Evolutionary conservation across 306 rosid genomes (phyloP).

Genomic region (Aeschynomene evenia): DNA sequence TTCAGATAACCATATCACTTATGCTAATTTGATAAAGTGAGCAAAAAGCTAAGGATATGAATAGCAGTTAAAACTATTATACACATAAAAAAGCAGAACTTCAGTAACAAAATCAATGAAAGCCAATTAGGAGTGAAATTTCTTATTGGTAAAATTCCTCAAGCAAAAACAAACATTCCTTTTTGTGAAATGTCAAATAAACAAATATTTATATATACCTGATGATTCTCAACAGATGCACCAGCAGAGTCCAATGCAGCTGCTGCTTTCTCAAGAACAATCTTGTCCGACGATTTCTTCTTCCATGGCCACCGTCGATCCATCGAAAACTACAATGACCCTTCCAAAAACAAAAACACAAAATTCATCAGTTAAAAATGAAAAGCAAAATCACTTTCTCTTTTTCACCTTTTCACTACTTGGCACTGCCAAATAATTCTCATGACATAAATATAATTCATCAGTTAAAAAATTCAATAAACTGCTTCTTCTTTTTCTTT

Average conservation of each 20-base stretch:
- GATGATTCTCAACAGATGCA: conserved; percentile 46
- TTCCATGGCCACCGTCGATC: conserved; percentile 99
- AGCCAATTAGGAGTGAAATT: neutral
- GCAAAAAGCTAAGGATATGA: neutral
- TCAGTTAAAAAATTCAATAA: no score
- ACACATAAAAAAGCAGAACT: conserved; percentile 9
- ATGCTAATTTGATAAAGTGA: neutral
- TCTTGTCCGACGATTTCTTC: conserved; percentile 88
- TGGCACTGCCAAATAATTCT: conserved; percentile 9
- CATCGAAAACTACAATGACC: conserved; percentile 51
- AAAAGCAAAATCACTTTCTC: neutral
- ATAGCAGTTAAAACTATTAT: neutral
- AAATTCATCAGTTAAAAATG: neutral
- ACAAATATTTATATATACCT: conserved; percentile 41
- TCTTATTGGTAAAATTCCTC: neutral
- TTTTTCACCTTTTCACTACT: neutral
- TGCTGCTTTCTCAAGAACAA: conserved; percentile 69
- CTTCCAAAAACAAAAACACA: conserved; percentile 9
- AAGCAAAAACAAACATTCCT: neutral
- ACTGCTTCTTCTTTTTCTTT: no score
- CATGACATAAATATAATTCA: neutral
- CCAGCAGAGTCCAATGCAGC: conserved; percentile 59
- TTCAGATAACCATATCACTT: neutral
- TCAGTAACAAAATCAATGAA: conserved; percentile 1
- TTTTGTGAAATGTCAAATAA: conserved; percentile 4